A percentile compares a stretch with the other conserved stretches of the same genome.
phyloP scores from a whole-genome alignment of 352 stramenopile species.

The Halophytophthora polymorphica region DNA sequence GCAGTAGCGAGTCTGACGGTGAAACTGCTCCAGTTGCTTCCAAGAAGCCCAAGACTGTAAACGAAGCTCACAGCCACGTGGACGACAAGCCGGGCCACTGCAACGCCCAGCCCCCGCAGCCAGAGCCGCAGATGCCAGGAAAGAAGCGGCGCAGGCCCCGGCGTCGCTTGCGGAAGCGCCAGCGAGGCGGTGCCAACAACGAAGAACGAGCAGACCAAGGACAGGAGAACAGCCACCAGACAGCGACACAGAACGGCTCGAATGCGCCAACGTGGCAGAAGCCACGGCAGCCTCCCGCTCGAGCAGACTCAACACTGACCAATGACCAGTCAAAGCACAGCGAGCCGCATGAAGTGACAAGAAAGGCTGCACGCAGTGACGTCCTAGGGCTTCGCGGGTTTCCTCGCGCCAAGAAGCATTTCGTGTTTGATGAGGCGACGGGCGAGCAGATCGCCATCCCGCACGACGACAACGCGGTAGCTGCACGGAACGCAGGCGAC shows the following conservation, averaged over 20 bases:
- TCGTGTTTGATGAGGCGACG: constrained; percentile 39
- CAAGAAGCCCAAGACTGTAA: constrained; percentile 17
- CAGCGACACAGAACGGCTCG: too few relatives aligned
- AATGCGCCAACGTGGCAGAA: too few relatives aligned
- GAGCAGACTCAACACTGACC: too few relatives aligned
- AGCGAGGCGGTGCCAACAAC: background rate
- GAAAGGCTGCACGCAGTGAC: background rate
- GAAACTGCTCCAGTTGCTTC: background rate
- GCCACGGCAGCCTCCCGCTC: too few relatives aligned
- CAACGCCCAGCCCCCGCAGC: too few relatives aligned
- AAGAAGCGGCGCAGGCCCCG: too few relatives aligned
- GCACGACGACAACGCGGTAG: too few relatives aligned
- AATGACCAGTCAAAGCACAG: too few relatives aligned
- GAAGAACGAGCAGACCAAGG: background rate
- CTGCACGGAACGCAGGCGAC: too few relatives aligned
- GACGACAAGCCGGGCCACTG: background rate
- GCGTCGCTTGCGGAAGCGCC: too few relatives aligned
- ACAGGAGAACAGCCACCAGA: background rate
- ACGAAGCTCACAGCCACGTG: background rate
- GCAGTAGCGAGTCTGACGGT: constrained; percentile 18
- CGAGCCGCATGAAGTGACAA: background rate
- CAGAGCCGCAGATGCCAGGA: too few relatives aligned
- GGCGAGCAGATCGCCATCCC: constrained; percentile 19
- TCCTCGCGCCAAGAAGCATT: constrained; percentile 25
- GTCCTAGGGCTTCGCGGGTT: constrained; percentile 10